A percentile compares a stretch with the other conserved stretches of the same genome.
phyloP scores from a whole-genome alignment of 179 eudicot genomes.

The Silene vulgaris region DNA sequence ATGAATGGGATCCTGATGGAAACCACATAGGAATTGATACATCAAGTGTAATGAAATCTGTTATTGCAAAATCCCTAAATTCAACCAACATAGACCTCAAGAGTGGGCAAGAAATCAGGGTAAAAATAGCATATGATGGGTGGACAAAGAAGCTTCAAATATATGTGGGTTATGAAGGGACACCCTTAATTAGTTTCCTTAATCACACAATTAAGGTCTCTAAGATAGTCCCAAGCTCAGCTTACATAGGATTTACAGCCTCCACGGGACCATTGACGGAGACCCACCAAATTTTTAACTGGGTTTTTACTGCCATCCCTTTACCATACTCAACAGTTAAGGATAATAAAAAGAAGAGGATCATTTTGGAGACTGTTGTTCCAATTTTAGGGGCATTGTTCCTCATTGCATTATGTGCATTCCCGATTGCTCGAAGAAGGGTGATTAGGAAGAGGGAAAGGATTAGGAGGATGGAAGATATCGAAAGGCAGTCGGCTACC shows the following conservation, averaged over 20 bases:
- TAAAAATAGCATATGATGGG: conserved; percentile 52
- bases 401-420: conserved; percentile 21
- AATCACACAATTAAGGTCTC: conserved; percentile 38
- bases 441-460: conserved; percentile 32
- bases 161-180: conserved; percentile 40
- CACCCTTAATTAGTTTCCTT: conserved; percentile 35
- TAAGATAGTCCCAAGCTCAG: conserved; percentile 39
- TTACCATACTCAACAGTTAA: conserved; percentile 32
- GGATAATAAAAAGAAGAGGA: conserved; percentile 27
- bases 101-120: conserved; percentile 43
- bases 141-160: conserved; percentile 38
- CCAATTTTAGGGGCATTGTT: conserved; percentile 29
- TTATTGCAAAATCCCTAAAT: conserved; percentile 32
- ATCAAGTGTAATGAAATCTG: conserved; percentile 34
- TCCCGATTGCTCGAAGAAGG: conserved; percentile 28
- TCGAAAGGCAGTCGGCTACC: conserved; percentile 43
- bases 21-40: conserved; percentile 64
- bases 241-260: conserved; percentile 59
- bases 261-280: conserved; percentile 49
- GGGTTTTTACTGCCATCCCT: conserved; percentile 43
- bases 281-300: conserved; percentile 50
- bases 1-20: conserved; percentile 51
- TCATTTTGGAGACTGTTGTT: conserved; percentile 24
- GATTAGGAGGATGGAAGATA: conserved; percentile 32
- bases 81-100: conserved; percentile 42